phyloP scores from a whole-genome alignment of 768 basidiomycete species.

The Phaeotremella fagi region DNA sequence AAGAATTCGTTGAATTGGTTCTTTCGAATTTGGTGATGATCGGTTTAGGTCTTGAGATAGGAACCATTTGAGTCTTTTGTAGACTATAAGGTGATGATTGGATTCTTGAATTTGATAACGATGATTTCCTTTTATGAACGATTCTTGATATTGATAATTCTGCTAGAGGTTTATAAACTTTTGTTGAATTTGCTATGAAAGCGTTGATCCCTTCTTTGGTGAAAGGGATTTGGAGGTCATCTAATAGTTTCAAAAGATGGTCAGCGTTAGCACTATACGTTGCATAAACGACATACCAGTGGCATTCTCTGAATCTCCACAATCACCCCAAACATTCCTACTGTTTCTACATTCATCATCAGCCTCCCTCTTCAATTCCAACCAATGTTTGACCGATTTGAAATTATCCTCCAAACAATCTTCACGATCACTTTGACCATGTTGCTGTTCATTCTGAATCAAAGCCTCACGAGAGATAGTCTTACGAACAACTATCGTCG shows the following conservation, averaged over 20 bases:
- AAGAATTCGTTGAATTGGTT: conserved; percentile 31
- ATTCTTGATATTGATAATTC: conserved; percentile 6
- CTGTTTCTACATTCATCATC: conserved; percentile 27
- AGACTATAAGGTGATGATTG: conserved; percentile 33
- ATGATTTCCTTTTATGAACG: conserved; percentile 31
- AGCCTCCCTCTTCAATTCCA: conserved; percentile 35
- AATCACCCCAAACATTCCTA: background rate
- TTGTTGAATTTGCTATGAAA: conserved; percentile 31
- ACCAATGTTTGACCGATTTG: conserved; percentile 24
- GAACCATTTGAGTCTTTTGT: conserved; percentile 6
- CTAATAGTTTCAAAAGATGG: background rate
- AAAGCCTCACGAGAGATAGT: background rate
- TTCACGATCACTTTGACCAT: background rate
- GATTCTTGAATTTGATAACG: conserved; percentile 21
- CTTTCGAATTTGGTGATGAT: conserved; percentile 39
- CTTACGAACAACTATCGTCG: background rate
- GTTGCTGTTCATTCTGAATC: no score
- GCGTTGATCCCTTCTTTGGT: conserved; percentile 21
- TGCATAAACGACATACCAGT: conserved; percentile 10
- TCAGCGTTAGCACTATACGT: background rate
- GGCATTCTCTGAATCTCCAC: conserved; percentile 5
- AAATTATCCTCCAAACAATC: conserved; percentile 6
- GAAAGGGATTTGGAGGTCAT: conserved; percentile 21
- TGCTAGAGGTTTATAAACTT: conserved; percentile 30
- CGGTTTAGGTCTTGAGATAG: background rate